Percentiles rank a stretch among this genome's conserved stretches.
phyloP scores from a whole-genome alignment of 192 early-diverging fungal species.

The Coemansia reversa region DNA sequence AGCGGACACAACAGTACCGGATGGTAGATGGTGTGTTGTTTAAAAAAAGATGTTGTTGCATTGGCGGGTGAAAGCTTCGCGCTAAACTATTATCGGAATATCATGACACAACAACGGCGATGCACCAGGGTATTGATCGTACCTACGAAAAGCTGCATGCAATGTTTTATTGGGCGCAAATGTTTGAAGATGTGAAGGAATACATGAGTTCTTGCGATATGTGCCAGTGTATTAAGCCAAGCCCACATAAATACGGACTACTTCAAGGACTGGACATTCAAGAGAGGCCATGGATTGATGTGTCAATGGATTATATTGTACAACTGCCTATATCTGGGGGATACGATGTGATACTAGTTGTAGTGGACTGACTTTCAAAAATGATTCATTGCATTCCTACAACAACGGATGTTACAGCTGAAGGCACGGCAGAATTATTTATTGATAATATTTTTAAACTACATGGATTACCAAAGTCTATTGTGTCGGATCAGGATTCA shows the following conservation, averaged over 20 bases:
- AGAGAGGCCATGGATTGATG: constrained; percentile 1
- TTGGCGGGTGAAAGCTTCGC: not conserved
- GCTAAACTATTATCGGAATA: constrained; percentile 4
- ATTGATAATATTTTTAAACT: constrained; percentile 8
- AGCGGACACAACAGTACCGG: not conserved
- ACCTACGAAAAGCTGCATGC: constrained; percentile 1
- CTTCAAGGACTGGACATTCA: constrained; percentile 1
- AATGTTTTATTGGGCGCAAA: constrained; percentile 10
- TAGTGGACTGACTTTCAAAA: constrained; percentile 14
- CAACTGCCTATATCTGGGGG: constrained; percentile 6
- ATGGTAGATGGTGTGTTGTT: not conserved
- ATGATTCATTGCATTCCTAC: constrained; percentile 15
- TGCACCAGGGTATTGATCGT: constrained; percentile 9
- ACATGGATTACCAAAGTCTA: constrained; percentile 17
- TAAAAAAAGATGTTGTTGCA: constrained; percentile 7
- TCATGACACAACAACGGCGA: constrained; percentile 8
- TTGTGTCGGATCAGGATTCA: constrained; percentile 20
- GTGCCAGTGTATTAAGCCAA: constrained; percentile 8
- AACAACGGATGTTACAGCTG: constrained; percentile 3
- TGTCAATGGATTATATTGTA: constrained; percentile 24
- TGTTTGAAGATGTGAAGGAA: constrained; percentile 8
- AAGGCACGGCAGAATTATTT: constrained; percentile 8
- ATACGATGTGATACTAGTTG: constrained; percentile 14
- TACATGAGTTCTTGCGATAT: constrained; percentile 8
- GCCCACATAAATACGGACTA: not conserved